Conservation (phyloP, 129 eudicot genomes). For the Heracleum sosnowskyi region DNA sequence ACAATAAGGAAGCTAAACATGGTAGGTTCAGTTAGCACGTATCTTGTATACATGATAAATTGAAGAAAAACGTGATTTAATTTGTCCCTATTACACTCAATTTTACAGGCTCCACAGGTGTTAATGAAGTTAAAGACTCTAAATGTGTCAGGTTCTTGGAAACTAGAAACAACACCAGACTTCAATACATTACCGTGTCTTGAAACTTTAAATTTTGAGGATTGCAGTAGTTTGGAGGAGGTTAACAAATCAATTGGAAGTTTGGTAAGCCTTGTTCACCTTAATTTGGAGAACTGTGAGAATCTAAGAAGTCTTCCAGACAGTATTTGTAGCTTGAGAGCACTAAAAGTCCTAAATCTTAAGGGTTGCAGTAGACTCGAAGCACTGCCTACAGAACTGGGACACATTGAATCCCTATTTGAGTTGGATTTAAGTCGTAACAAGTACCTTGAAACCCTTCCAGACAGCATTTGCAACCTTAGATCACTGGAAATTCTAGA, state of each 20-base stretch:
- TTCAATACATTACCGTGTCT: constrained; percentile 14
- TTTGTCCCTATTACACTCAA: background rate
- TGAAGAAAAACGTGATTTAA: background rate
- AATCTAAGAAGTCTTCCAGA: constrained; percentile 4
- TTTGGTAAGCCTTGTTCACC: constrained; percentile 10
- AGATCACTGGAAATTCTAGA: constrained; percentile 7
- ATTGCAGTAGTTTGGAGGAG: background rate
- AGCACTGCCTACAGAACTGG: background rate
- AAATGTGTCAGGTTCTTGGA: constrained; percentile 6
- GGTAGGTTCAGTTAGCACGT: background rate
- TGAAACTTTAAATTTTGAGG: background rate
- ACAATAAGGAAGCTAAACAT: background rate
- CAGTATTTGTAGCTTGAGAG: constrained; percentile 4
- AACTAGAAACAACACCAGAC: constrained; percentile 3
- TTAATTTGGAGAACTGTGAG: constrained; percentile 12
- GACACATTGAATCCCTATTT: background rate
- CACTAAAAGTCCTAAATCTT: constrained; percentile 10
- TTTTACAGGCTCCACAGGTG: background rate
- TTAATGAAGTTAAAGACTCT: constrained; percentile 7
- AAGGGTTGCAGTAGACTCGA: constrained; percentile 6
- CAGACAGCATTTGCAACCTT: constrained; percentile 5
- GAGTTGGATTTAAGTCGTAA: background rate
- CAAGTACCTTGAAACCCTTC: constrained; percentile 13
- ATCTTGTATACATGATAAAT: background rate
- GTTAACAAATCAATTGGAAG: constrained; percentile 15